Percentiles rank a stretch among this genome's conserved stretches.
phyloP scores from a whole-genome alignment of 306 rosid species.

The Lathyrus oleraceus region DNA sequence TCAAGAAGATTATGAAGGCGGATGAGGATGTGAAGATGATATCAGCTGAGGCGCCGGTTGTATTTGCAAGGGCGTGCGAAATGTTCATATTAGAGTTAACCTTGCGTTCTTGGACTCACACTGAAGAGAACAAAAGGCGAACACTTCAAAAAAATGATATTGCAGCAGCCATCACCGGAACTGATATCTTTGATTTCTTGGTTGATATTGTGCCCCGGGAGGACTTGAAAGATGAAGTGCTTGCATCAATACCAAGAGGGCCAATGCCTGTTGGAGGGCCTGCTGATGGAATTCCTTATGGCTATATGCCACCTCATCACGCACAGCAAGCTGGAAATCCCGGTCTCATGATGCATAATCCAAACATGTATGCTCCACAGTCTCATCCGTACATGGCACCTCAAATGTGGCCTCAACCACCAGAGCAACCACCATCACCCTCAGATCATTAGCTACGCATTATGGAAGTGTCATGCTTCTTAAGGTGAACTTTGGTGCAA shows the following conservation, averaged over 20 bases:
- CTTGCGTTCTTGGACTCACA: constrained; percentile 73
- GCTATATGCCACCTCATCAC: constrained; percentile 45
- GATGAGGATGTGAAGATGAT: constrained; percentile 79
- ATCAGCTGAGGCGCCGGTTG: constrained; percentile 73
- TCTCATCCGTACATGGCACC: constrained; percentile 41
- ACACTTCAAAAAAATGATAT: constrained; percentile 74
- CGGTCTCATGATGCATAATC: constrained; percentile 31
- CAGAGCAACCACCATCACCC: constrained; percentile 34
- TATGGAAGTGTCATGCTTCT: constrained; percentile 7
- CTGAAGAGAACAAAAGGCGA: constrained; percentile 71
- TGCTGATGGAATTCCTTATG: constrained; percentile 36
- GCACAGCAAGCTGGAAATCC: constrained; percentile 36
- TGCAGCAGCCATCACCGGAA: constrained; percentile 74
- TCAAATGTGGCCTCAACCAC: constrained; percentile 38
- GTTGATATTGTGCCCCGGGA: constrained; percentile 71
- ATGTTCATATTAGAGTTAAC: constrained; percentile 75
- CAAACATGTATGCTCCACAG: constrained; percentile 31
- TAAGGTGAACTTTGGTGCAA: neutral
- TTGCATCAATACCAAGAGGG: constrained; percentile 67
- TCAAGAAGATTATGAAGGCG: constrained; percentile 78
- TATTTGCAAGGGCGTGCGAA: constrained; percentile 73
- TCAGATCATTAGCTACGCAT: constrained; percentile 32
- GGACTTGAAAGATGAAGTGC: constrained; percentile 73
- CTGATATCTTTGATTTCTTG: constrained; percentile 70
- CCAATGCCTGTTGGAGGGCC: constrained; percentile 41